A percentile compares a stretch with the other conserved stretches of the same genome.
Conservation (phyloP, 306 rosid species). For the Begonia masoniana region DNA sequence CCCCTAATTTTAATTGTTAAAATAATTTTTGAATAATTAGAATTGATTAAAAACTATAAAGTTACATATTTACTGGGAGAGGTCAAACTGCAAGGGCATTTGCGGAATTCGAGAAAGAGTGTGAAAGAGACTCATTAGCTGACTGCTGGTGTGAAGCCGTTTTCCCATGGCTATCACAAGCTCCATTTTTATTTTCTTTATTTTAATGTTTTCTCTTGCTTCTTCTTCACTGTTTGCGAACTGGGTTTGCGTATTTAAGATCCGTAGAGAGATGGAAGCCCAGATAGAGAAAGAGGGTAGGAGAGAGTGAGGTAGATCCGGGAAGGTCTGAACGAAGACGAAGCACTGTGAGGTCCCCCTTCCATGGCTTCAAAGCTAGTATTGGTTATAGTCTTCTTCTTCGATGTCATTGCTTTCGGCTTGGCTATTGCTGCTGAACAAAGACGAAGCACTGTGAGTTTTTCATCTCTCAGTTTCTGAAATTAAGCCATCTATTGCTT, state of each 20-base stretch:
- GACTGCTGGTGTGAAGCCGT: slow-evolving; percentile 20
- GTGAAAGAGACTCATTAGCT: slow-evolving; percentile 19
- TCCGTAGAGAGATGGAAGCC: not conserved
- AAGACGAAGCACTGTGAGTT: slow-evolving; percentile 87
- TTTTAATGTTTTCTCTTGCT: not conserved
- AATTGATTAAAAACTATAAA: too few relatives aligned
- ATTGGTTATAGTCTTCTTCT: slow-evolving; percentile 38
- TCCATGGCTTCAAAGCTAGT: slow-evolving; percentile 82
- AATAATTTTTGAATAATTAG: too few relatives aligned
- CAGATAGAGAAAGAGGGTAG: slow-evolving; percentile 7
- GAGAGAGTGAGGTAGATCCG: slow-evolving; percentile 25
- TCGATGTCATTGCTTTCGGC: slow-evolving; percentile 82
- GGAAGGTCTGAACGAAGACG: not conserved
- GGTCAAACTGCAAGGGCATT: slow-evolving; percentile 1
- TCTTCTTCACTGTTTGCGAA: slow-evolving; percentile 2
- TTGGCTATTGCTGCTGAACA: slow-evolving; percentile 91
- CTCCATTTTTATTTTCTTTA: slow-evolving; percentile 1
- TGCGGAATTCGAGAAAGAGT: slow-evolving; percentile 10
- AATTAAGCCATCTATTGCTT: too few relatives aligned
- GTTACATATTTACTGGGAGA: too few relatives aligned
- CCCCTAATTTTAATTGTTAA: too few relatives aligned
- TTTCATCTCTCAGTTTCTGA: too few relatives aligned
- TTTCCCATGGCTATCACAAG: slow-evolving; percentile 12
- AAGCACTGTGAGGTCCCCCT: slow-evolving; percentile 15
- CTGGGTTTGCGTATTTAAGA: slow-evolving; percentile 3